Conservation (phyloP, 306 rosid species). For the Medicago ruthenica region DNA sequence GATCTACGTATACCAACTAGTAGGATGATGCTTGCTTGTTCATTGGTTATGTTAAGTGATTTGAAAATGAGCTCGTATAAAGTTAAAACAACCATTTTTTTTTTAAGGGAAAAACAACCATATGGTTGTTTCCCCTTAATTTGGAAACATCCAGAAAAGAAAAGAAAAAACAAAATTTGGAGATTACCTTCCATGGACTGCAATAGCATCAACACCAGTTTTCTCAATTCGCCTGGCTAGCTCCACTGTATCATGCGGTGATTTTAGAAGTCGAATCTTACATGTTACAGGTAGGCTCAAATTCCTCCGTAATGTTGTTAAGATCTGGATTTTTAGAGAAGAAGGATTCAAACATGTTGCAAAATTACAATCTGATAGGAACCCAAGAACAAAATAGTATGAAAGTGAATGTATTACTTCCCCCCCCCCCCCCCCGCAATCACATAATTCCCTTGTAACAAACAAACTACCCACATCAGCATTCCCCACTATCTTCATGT, state of each 20-base stretch:
- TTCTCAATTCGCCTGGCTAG: constrained; percentile 84
- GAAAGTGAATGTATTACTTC: not conserved
- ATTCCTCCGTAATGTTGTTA: constrained; percentile 87
- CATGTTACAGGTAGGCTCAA: constrained; percentile 84
- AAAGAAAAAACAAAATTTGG: constrained; percentile 18
- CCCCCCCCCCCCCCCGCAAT: no score
- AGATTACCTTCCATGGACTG: constrained; percentile 90
- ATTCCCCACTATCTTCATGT: not conserved
- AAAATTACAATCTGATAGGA: constrained; percentile 17
- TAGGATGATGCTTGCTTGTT: constrained; percentile 13
- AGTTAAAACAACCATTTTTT: constrained; percentile 22
- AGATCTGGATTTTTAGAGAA: constrained; percentile 59
- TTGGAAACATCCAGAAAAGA: constrained; percentile 8
- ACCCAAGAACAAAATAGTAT: not conserved
- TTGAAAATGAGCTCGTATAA: constrained; percentile 30
- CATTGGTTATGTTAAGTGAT: constrained; percentile 22
- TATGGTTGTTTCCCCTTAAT: not conserved
- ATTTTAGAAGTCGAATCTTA: constrained; percentile 80
- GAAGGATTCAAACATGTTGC: constrained; percentile 28
- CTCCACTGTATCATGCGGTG: constrained; percentile 80
- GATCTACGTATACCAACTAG: not conserved
- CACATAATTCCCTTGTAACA: no score
- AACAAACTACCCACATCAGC: not conserved
- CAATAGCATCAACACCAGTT: constrained; percentile 88
- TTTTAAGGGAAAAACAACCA: no score